Conservation (phyloP, 1,139 yeast genomes). For the Blastobotrys indianensis region DNA sequence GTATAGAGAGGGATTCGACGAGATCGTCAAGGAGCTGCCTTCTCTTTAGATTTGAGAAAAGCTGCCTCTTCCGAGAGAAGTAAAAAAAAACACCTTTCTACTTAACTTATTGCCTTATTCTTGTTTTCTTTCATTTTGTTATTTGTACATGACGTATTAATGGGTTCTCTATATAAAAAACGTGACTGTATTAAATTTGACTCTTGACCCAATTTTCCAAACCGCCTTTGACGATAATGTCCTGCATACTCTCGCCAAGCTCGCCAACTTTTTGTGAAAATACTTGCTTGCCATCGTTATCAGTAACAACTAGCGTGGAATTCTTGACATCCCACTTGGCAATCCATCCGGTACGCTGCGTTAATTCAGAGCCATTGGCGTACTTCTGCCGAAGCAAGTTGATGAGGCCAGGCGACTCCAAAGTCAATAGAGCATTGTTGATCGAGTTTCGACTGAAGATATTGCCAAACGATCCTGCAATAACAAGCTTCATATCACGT, state of each 20-base stretch:
- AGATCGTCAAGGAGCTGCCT: slow-evolving; percentile 80
- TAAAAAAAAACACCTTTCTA: not conserved
- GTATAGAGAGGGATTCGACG: slow-evolving; percentile 89
- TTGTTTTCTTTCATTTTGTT: not conserved
- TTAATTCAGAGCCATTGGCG: slow-evolving; percentile 54
- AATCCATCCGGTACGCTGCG: slow-evolving; percentile 92
- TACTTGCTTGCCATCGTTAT: slow-evolving; percentile 54
- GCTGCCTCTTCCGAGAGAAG: not conserved
- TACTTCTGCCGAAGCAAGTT: slow-evolving; percentile 67
- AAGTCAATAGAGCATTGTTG: slow-evolving; percentile 87
- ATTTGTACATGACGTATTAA: not conserved
- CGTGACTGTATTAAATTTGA: slow-evolving; percentile 7
- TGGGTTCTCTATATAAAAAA: not conserved
- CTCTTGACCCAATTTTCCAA: slow-evolving; percentile 90
- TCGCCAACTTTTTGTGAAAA: slow-evolving; percentile 89
- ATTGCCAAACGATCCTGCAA: slow-evolving; percentile 96
- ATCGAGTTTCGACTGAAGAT: slow-evolving; percentile 93
- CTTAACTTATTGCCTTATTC: not conserved
- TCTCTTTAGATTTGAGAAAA: slow-evolving; percentile 8
- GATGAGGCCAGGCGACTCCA: slow-evolving; percentile 86
- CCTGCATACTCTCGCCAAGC: slow-evolving; percentile 90
- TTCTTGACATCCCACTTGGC: slow-evolving; percentile 89
- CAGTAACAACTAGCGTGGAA: slow-evolving; percentile 72
- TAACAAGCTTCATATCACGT: slow-evolving; percentile 84
- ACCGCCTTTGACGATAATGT: slow-evolving; percentile 94